Base-by-base conservation (phyloP, 2,329 filamentous ascomycete genomes). In the Microascus cirrosus region DNA sequence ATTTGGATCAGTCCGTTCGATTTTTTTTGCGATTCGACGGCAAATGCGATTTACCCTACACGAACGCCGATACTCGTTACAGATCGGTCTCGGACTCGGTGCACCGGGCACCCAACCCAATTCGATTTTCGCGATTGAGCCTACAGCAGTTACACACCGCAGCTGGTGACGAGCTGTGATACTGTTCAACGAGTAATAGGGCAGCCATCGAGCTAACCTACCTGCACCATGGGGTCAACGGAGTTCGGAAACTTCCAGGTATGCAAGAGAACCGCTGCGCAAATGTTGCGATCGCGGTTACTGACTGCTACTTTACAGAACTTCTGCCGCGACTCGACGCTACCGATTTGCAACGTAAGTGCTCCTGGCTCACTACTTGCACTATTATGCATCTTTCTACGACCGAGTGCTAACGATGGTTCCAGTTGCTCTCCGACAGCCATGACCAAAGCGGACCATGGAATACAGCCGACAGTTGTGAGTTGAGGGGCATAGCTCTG, bases 291-390 rank as follows among this genome's bases (percentile, higher is more conserved):
- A 72, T 28, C 18, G 20, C 45, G 67, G 73, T 64, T 42, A 22
- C 53, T 59, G 51, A 22, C 50, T 18, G 58, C 51, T 12, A 53
- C 20, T 48, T 61, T 64, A 64, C 67, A 93, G 88, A 76, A 87
- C 69, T 92, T 94, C 71, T 94, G 89, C 79, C 86, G 82, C 69
- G 88, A 92, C 74, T 89, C 89, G 65, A 92, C 88, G 59, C 77
- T 93, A 66, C 89, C 89, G 58, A 78, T 93, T 66, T 94, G 89
- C 78, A 93, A 93, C 80, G 88, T 92, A 80, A 66, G 86, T 20
- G 22, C 45, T 13, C 12, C 45, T 6, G 18, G 8, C 45, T 50
- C n/a, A n/a, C n/a, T 7, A 12, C 45, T 24, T 24, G 45, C 45
- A 20, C 45, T 24, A 8, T 13, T 24, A 12, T 50, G 12, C 36